Base-by-base conservation (phyloP, 805 yeast species). In the Candida jianshihensis region DNA sequence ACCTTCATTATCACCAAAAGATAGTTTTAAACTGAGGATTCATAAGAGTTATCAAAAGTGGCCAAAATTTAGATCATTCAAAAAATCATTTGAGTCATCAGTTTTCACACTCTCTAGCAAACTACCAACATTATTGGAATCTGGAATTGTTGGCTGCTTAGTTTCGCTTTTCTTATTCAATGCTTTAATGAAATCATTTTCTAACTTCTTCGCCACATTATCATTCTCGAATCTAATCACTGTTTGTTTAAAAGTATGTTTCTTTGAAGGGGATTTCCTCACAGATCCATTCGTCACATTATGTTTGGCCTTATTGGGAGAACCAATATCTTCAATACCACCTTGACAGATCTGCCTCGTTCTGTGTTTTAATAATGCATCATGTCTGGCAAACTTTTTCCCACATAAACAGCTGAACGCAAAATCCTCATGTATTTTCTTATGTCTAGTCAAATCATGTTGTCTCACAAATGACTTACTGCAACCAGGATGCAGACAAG, bases 381-480 rank as follows among this genome's bases (percentile, higher is more conserved):
- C 97, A 36, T 83, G 81, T 40, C 97, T 70, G 2, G 90, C 79
- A 62, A 92, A 92, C 43, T 79, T 80, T 60, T 89, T 90, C n/a
- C 97, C 31, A 19, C 31, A 29, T 13, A 16, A 24, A 29, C 31
- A 29, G 12, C n/a, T 29, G 19, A 19, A 29, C 10, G 31, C 31
- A 42, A 79, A 78, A 35, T 77, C 88, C 36, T 75, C 70, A 55
- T 92, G 99, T 13, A 89, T 84, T 56, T 85, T 86, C 46, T 76
- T 78, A 54, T 92, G 99, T 42, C 99, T 73, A 41, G 86, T 75
- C 48, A 92, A 67, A 60, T 92, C 99, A 55, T 92, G 98, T 44
- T 90, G 96, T 43, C 99, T 72, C 18, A 92, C 99, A 64, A 92
- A 92, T 26, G 85, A 74, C 48, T 89, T 85, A 4, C 75, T 71